These are phyloP conservation scores for Mortierella sp. DNA, from an alignment of 371 early-diverging fungal genomes.

Conservation along the genomic window DNA sequence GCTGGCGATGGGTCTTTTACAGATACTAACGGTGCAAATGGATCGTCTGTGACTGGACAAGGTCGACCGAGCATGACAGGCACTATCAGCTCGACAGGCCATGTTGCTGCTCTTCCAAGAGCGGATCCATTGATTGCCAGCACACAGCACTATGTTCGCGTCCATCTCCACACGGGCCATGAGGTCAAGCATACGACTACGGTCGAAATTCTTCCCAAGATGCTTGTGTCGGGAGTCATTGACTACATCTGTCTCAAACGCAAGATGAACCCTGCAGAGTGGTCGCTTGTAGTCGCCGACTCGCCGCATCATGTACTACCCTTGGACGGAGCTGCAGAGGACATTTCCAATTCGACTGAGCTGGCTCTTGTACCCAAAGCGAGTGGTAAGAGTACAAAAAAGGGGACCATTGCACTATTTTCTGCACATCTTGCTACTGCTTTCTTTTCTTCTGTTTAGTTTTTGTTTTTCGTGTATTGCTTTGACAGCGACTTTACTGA, in stretches of 20 bases:
- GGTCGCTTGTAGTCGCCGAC: constrained; percentile 86
- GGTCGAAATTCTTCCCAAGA: constrained; percentile 80
- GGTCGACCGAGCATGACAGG: constrained; percentile 8
- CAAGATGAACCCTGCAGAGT: constrained; percentile 85
- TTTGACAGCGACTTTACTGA: background rate
- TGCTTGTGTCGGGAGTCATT: constrained; percentile 86
- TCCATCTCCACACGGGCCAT: constrained; percentile 70
- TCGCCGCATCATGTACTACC: constrained; percentile 76
- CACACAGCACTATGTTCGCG: constrained; percentile 72
- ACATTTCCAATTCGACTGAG: constrained; percentile 73
- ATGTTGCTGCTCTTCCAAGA: constrained; percentile 13
- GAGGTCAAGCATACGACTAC: constrained; percentile 89
- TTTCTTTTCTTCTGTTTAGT: background rate
- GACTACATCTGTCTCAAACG: constrained; percentile 89
- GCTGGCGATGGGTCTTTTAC: background rate
- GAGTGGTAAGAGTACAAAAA: constrained; percentile 73
- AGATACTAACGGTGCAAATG: constrained; percentile 18
- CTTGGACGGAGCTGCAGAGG: constrained; percentile 82
- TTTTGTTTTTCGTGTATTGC: constrained; percentile 1
- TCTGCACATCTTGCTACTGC: constrained; percentile 54
- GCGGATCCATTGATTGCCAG: constrained; percentile 31
- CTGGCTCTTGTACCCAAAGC: constrained; percentile 81
- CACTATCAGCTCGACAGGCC: constrained; percentile 1
- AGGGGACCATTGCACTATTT: constrained; percentile 65
- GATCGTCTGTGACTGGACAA: background rate